These are phyloP conservation scores for Monosporascus sp. DNA, from an alignment of 2,329 filamentous ascomycete species.

Conservation along the genomic window DNA sequence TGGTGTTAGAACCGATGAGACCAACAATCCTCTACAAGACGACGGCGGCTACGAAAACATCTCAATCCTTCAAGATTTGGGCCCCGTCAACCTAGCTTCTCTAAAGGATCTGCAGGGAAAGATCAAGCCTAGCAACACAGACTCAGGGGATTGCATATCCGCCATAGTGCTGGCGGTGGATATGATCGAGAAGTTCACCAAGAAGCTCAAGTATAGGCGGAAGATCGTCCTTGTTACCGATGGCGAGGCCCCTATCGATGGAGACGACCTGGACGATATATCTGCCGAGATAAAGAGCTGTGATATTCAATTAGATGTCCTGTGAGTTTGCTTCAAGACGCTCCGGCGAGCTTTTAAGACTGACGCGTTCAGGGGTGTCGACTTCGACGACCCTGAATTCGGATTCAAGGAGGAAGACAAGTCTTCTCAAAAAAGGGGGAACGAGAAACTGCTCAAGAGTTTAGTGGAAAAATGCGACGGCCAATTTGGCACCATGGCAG, in stretches of 20 bases:
- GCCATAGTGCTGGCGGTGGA: constrained; percentile 80
- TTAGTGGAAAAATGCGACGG: constrained; percentile 67
- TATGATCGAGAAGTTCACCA: constrained; percentile 77
- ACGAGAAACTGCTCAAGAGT: constrained; percentile 62
- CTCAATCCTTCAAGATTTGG: constrained; percentile 66
- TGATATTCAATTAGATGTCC: constrained; percentile 69
- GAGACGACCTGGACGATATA: constrained; percentile 66
- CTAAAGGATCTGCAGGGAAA: constrained; percentile 58
- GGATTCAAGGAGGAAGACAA: constrained; percentile 93
- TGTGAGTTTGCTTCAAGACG: constrained; percentile 53
- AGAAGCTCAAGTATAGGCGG: constrained; percentile 74
- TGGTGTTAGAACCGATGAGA: constrained; percentile 75
- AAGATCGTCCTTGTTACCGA: constrained; percentile 84
- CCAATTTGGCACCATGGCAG: constrained; percentile 74
- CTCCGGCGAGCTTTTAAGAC: constrained; percentile 9
- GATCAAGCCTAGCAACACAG: constrained; percentile 63
- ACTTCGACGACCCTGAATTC: constrained; percentile 88
- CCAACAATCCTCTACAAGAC: constrained; percentile 61
- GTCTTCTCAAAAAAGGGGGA: constrained; percentile 62
- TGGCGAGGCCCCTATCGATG: constrained; percentile 67
- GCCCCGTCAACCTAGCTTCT: constrained; percentile 58
- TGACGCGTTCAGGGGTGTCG: constrained; percentile 60
- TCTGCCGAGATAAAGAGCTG: constrained; percentile 67
- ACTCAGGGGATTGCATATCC: constrained; percentile 77
- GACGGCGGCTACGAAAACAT: constrained; percentile 78